Evolutionary conservation across 1,139 yeast genomes (phyloP), one percentile per base, ranked within the genome.

Genomic region (Kodamaea suecica): DNA sequence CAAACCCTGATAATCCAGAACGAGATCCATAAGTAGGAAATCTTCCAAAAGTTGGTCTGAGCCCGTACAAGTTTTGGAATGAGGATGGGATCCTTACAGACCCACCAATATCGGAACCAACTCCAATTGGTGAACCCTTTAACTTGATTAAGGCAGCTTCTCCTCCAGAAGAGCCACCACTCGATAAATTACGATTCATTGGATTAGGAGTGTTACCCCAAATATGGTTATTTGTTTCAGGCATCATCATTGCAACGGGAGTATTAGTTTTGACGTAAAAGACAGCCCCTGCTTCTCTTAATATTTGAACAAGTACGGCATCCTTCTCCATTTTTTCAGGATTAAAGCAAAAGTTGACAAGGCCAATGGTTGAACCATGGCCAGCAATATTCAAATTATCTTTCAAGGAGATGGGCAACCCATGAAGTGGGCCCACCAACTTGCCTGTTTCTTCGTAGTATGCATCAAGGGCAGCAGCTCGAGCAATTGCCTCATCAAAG

Each of bases 81-180:
- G 59, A 71, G 12, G 67, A 63, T 4, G 69, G 69, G 23, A 74
- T 60, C 23, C 82, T 62, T 27, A 76, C 73, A 12, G 78, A 70
- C 5, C 82, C 82, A 3, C 80, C 82, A 38, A 77, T 77, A 43
- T 76, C 82, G 19, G 76, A 63, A 19, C 81, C 81, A 37, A 76
- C 50, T 7, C 80, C 80, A n/a, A 75, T 45, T 13, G 58, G 66
- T 1, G 76, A 70, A 16, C 78, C 68, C 30, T 53, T 53, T 36
- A 59, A 50, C 7, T 54, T 52, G 12, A 62, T 37, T 33, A 76
- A 54, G 16, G 67, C 62, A 17, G 63, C 63, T 38, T 62, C 68
- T 13, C 67, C 66, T 1, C 68, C 66, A 3, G 66, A 61, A 13
- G 65, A 58, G 0, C 69, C 69, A 10, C 69, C 70, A 7, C 66